Evolutionary conservation across 2,329 filamentous ascomycete genomes (phyloP), one percentile per base, ranked within the genome.

Genomic region (Cadophora sp.): DNA sequence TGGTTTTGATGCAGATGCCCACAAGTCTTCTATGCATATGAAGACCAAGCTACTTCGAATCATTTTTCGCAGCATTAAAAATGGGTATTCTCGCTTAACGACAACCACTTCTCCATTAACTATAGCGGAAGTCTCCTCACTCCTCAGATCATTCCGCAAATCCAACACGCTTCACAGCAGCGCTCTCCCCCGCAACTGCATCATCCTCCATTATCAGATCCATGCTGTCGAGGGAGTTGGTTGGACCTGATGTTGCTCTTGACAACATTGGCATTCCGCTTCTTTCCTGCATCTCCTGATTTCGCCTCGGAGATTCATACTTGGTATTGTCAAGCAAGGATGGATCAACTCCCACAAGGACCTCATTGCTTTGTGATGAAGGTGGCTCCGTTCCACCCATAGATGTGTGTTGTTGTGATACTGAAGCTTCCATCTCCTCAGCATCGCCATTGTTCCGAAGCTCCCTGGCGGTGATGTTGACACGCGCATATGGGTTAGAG

Each of bases 201-300:
- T 70, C 67, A 70, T 76, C 76, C 40, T 73, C 70, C 27, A 74
- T 43, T 11, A 76, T 67, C n/a, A 77, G 61, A 70, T 77, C 77
- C 75, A 78, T 77, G 37, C 53, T 72, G 51, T 74, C 75, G 50
- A 74, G 67, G n/a, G 69, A 71, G 7, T 31, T 56, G 26, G 31
- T 67, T 61, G 53, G 59, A 46, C 34, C 7, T 66, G 43, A 66
- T 26, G 46, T 29, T 27, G 65, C 48, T 31, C 65, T 66, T 58
- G 68, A 62, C 27, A 74, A 50, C 68, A 76, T 71, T 16, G 68
- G 62, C 67, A 73, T 72, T 9, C 69, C 68, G 58, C 71, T 67
- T 19, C 71, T 68, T 53, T 78, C 76, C 62, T 76, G 71, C 76
- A 78, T 78, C 64, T 78, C 70, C 58, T 62, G 51, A 22, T 29